Evolutionary conservation across 768 basidiomycete genomes (phyloP), one percentile per base, ranked within the genome.

Genomic region (Hemileccinum impolitum): DNA sequence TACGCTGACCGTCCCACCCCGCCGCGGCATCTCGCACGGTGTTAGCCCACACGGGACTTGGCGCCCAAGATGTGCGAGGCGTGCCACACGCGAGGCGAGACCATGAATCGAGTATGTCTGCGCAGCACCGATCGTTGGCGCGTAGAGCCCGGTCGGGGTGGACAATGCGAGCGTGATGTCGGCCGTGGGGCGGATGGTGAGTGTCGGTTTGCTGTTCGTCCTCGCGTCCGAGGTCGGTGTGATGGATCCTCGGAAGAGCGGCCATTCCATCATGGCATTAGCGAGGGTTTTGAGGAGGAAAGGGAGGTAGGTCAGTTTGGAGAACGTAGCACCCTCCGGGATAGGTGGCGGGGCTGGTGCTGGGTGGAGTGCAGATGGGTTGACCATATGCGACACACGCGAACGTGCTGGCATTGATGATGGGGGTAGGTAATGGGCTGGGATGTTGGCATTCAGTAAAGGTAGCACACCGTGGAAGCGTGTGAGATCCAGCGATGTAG

Each of bases 271-370:
- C 87, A 94, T 89, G 4, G 89, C 77, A 57, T 75, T 80, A 1
- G 86, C 79, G 43, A 94, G 84, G 0, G 85, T 84, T 65, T 94
- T 94, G 58, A 93, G 71, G 8, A 94, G 77, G 60, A 93, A 72
- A 10, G 91, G 92, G 28, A 94, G 82, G 66, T 87, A 88, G 0
- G 90, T 92, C 26, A 94, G 67, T 31, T 78, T 79, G 25, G 77
- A 70, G 68, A 79, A 90, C 35, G 80, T 79, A 18, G 73, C 78
- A 2, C 74, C 68, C 10, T 75, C 71, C 0, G 80, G 76, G n/a
- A 83, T 67, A 4, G 67, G 48, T 4, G 77, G 69, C 0, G 70
- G 71, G 1, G 64, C 43, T 0, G 79, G 77, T 12, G 63, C 56
- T 0, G 73, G 66, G 46, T 73, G 56, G 47, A 77, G 64, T 2